Base-by-base conservation (phyloP, 2,329 filamentous ascomycete species). In the Cladosporium colombiae region DNA sequence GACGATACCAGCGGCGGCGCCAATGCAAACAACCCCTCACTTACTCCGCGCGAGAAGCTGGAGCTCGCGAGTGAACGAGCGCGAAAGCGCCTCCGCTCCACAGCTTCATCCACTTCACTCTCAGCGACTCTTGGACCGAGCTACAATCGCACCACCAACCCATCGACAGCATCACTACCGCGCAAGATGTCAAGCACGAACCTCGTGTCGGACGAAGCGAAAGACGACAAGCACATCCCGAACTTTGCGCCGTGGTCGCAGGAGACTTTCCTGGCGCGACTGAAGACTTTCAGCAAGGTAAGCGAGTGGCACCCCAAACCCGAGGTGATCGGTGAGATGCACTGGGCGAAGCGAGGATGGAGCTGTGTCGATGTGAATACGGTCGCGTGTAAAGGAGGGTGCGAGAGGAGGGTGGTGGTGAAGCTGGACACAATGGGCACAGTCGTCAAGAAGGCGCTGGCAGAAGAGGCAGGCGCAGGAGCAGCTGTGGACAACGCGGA, bases 271-370 rank as follows among this genome's bases (percentile, higher is more conserved):
- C 83, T 98, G 13, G 87, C 86, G 71, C 84, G 95, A 27, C 83
- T 99, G 31, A 90, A 90, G 67, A 96, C 92, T 0, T 99, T 96
- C 75, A 91, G 94, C 74, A 92, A 94, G 70, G 88, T 98, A 57
- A 95, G 92, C 63, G 87, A 91, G 75, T 99, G 94, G 94, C 90
- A 91, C n/a, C 91, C 92, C 0, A 98, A 98, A 76, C 93, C 95
- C 0, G 87, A 93, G 62, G 84, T 83, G 37, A 89, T 98, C 71
- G 92, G 88, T 74, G 95, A 98, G 79, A 88, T 97, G 8, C 90
- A 93, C 76, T 99, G 95, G 95, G 93, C 93, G 0, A 97, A 94
- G 81, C 83, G 91, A 66, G 94, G 94, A 0, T 99, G 95, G 94
- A 84, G 89, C 4, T 97, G 94, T 73, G 88, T 90, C 55, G 90